Evolutionary conservation across 2,329 filamentous ascomycete genomes (phyloP), one percentile per base, ranked within the genome.

Genomic region (Curvularia sp.): DNA sequence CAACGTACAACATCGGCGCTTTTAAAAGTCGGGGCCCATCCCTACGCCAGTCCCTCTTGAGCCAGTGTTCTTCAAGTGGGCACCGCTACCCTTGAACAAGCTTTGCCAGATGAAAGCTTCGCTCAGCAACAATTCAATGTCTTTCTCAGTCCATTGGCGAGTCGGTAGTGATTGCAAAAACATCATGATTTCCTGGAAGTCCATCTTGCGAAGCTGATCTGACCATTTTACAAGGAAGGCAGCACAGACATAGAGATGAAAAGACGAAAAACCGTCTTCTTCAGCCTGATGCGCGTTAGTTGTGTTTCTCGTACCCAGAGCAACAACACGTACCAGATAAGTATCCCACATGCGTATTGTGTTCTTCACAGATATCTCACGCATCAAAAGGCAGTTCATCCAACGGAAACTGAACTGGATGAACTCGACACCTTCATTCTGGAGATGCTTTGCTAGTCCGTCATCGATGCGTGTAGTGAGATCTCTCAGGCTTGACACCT

Each of bases 291-390:
- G 3, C 13, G 30, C 25, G 50, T 71, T 51, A 74, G 66, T 39
- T 12, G 19, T 18, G 10, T 15, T 18, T 49, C 57, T 53, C 57
- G 0, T 8, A 12, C 27, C 6, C 15, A 46, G 15, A 41, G 23
- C 8, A 38, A 12, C 15, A 2, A 27, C 39, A 79, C 87, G 75
- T 82, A 97, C 94, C 81, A 99, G 86, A 80, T 99, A 99, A 25
- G 95, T 99, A 78, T 99, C 95, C 95, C 95, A 99, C 95, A 99
- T 99, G 68, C 95, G 86, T 64, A 99, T 96, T 0, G 93, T 97
- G 75, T 97, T 98, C 76, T 89, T 91, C 56, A 99, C 94, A 74
- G 91, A 97, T 65, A 99, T 91, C 80, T 99, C 95, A 63, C 95
- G 87, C 95, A 99, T 99, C 65, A 99, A 83, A 51, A 99, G 86